Conservation (phyloP, 352 stramenopile genomes). For the Phytopythium delawarense region DNA sequence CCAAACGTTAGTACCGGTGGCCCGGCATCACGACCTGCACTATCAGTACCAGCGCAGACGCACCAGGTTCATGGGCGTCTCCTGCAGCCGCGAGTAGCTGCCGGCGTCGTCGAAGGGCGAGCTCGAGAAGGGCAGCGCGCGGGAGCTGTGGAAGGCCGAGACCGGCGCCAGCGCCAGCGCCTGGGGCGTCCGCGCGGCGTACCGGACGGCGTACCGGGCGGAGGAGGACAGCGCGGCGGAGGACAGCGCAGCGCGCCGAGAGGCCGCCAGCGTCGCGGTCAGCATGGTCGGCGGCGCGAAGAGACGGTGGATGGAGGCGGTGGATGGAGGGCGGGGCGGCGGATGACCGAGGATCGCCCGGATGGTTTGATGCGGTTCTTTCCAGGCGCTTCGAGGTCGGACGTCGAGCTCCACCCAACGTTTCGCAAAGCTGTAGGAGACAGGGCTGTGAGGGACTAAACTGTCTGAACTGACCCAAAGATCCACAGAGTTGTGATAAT, state of each 20-base stretch:
- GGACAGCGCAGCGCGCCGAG: slow-evolving; percentile 7
- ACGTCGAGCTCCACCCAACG: not conserved
- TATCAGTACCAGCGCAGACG: slow-evolving; percentile 3
- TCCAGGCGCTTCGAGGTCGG: not conserved
- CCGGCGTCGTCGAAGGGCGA: slow-evolving; percentile 38
- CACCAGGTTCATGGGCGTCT: slow-evolving; percentile 53
- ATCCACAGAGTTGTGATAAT: too few relatives aligned
- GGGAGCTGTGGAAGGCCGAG: slow-evolving; percentile 24
- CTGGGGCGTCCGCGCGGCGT: slow-evolving; percentile 12
- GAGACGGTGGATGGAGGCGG: not conserved
- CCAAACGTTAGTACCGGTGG: too few relatives aligned
- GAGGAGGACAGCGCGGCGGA: too few relatives aligned
- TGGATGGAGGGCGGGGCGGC: not conserved
- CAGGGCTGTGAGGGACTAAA: too few relatives aligned
- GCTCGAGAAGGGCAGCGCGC: slow-evolving; percentile 15
- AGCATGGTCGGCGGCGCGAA: slow-evolving; percentile 15
- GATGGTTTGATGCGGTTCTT: not conserved
- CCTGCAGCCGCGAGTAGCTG: slow-evolving; percentile 32
- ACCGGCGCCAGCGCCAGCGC: not conserved
- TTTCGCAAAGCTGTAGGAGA: not conserved
- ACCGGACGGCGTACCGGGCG: not conserved
- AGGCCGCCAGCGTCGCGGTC: slow-evolving; percentile 13
- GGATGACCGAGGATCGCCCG: not conserved
- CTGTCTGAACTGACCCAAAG: too few relatives aligned
- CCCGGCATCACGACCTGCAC: not conserved